These are phyloP conservation scores for Cutaneotrichosporon cavernicola DNA, from an alignment of 1,284 basidiomycete genomes.

Conservation along the genomic window DNA sequence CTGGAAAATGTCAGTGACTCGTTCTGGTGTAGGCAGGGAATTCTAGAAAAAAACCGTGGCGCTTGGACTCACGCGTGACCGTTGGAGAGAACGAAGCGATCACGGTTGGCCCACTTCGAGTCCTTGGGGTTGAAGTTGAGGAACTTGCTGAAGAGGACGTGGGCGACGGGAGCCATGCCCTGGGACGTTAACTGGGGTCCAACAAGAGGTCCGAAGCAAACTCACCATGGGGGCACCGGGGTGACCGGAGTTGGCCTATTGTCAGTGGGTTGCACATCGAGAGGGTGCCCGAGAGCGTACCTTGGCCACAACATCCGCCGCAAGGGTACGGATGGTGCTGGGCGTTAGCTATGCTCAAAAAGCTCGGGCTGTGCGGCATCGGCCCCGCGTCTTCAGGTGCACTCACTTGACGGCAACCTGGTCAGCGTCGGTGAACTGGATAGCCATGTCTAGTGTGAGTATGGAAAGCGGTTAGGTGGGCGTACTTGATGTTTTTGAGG, in stretches of 20 bases:
- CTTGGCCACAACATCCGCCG: conserved; percentile 56
- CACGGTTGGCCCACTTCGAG: conserved; percentile 88
- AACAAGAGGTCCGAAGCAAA: conserved; percentile 5
- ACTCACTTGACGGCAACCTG: conserved; percentile 51
- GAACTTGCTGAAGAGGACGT: conserved; percentile 78
- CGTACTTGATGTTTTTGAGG: not conserved
- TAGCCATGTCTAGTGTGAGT: conserved; percentile 18
- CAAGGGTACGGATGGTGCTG: conserved; percentile 55
- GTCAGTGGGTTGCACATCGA: conserved; percentile 57
- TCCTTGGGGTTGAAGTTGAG: conserved; percentile 81
- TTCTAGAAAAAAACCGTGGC: not conserved
- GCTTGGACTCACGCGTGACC: conserved; percentile 54
- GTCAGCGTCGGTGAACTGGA: conserved; percentile 55
- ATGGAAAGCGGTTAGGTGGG: not conserved
- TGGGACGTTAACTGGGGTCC: conserved; percentile 7
- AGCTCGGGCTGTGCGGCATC: too few relatives aligned
- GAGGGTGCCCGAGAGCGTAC: conserved; percentile 57
- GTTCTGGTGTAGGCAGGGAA: not conserved
- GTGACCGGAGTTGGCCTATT: conserved; percentile 86
- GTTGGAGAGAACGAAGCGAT: conserved; percentile 58
- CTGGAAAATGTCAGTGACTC: conserved; percentile 53
- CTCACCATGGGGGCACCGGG: conserved; percentile 81
- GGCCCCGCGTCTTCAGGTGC: not conserved
- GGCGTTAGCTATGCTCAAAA: conserved; percentile 10
- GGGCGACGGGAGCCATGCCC: conserved; percentile 81